phyloP scores from a whole-genome alignment of 768 basidiomycete genomes.

The Kondoa subrosea region DNA sequence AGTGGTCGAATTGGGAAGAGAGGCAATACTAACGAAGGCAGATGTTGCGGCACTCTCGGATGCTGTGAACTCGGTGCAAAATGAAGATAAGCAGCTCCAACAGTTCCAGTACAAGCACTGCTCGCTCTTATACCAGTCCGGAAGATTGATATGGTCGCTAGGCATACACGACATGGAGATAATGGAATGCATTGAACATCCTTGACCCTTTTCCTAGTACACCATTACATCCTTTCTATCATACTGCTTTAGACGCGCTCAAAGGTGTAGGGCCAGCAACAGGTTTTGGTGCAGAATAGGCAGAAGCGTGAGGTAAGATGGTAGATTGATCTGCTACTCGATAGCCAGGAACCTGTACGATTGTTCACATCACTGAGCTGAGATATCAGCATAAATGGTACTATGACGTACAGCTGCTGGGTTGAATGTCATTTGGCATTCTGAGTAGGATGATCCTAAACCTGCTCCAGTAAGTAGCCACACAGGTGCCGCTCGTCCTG shows the following conservation, averaged over 20 bases:
- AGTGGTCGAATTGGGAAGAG: no score
- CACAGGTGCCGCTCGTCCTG: conserved; percentile 6
- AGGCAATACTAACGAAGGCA: no score
- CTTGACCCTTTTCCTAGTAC: no score
- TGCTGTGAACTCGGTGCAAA: no score
- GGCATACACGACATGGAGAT: no score
- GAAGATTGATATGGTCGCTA: no score
- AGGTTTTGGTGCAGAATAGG: background rate
- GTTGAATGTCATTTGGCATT: conserved; percentile 8
- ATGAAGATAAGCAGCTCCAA: no score
- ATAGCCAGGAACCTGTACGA: conserved; percentile 8
- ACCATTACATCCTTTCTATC: no score
- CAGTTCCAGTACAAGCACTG: no score
- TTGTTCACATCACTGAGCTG: background rate
- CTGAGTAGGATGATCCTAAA: conserved; percentile 1
- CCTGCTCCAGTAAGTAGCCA: conserved; percentile 9
- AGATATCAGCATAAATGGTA: background rate
- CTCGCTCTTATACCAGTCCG: no score
- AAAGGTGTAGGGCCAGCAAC: background rate
- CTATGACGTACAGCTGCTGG: conserved; percentile 5
- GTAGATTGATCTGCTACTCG: background rate
- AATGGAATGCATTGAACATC: no score
- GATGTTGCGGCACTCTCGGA: no score
- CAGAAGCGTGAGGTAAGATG: background rate
- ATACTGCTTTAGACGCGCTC: background rate